Conservation (phyloP, 192 early-diverging fungal species). For the Jimgerdemannia flammicorona region DNA sequence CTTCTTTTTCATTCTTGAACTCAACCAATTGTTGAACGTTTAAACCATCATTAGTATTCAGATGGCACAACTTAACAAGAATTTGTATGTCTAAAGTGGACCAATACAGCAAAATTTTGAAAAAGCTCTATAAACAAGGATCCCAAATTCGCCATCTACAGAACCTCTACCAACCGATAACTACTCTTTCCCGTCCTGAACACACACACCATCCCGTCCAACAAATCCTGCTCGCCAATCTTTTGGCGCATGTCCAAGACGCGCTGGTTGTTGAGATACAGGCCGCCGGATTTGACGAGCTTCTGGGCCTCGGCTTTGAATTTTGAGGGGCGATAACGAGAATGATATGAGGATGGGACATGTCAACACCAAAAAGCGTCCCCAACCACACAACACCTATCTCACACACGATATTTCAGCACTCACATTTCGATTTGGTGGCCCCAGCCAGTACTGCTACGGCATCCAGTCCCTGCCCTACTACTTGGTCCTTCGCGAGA, state of each 20-base stretch:
- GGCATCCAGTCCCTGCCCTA: constrained; percentile 50
- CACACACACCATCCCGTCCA: constrained; percentile 64
- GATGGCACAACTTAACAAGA: too few species aligned
- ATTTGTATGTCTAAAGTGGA: too few species aligned
- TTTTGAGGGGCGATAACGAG: neutral
- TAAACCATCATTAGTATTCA: too few species aligned
- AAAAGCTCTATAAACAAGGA: neutral
- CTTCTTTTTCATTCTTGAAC: too few species aligned
- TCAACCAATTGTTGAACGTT: too few species aligned
- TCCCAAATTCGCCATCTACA: constrained; percentile 3
- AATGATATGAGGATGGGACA: neutral
- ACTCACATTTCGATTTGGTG: constrained; percentile 66
- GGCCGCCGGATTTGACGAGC: constrained; percentile 69
- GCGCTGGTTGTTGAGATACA: constrained; percentile 74
- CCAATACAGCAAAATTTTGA: too few species aligned
- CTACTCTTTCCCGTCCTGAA: constrained; percentile 79
- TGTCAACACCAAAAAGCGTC: neutral
- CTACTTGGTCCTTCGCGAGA: constrained; percentile 34
- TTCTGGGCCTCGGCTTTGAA: constrained; percentile 69
- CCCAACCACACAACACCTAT: neutral
- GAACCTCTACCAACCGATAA: constrained; percentile 54
- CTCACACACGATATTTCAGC: neutral
- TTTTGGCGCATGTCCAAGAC: constrained; percentile 36
- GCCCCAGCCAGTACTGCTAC: constrained; percentile 58
- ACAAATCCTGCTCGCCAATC: constrained; percentile 47